phyloP scores from a whole-genome alignment of 2,329 filamentous ascomycete genomes.

The Fusarium circinatum region DNA sequence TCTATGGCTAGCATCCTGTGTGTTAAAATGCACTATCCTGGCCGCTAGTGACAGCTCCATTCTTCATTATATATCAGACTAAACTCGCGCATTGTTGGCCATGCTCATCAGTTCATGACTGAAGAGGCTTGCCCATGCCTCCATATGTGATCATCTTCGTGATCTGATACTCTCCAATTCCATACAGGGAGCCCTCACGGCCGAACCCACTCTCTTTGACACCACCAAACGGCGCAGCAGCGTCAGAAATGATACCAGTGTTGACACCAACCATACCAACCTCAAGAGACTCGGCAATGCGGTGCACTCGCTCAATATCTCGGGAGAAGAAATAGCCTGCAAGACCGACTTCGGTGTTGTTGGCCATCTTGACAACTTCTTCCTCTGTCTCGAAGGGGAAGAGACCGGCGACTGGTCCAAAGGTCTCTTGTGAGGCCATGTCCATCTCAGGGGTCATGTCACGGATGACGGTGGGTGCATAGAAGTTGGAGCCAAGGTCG shows the following conservation, averaged over 20 bases:
- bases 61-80: not conserved
- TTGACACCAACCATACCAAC: slow-evolving; percentile 91
- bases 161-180: slow-evolving; percentile 78
- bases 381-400: slow-evolving; percentile 91
- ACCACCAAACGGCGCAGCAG: slow-evolving; percentile 75
- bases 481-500: slow-evolving; percentile 86
- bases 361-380: slow-evolving; percentile 87
- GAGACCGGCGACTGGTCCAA: slow-evolving; percentile 90
- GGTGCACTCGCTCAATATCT: slow-evolving; percentile 67
- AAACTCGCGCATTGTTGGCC: not conserved
- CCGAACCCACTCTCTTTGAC: slow-evolving; percentile 87
- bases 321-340: slow-evolving; percentile 92
- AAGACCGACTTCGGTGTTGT: slow-evolving; percentile 84
- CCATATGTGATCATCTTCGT: slow-evolving; percentile 73
- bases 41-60: not conserved
- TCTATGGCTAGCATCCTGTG: not conserved
- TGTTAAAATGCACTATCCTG: no score
- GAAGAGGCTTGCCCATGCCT: slow-evolving; percentile 65
- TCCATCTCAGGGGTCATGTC: slow-evolving; percentile 89
- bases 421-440: slow-evolving; percentile 89
- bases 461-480: slow-evolving; percentile 86
- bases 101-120: slow-evolving; percentile 41
- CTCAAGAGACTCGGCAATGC: slow-evolving; percentile 76
- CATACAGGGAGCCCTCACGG: slow-evolving; percentile 80
- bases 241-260: slow-evolving; percentile 73